Conservation (phyloP, 169 alveolate species). For the Theileria orientalis region DNA sequence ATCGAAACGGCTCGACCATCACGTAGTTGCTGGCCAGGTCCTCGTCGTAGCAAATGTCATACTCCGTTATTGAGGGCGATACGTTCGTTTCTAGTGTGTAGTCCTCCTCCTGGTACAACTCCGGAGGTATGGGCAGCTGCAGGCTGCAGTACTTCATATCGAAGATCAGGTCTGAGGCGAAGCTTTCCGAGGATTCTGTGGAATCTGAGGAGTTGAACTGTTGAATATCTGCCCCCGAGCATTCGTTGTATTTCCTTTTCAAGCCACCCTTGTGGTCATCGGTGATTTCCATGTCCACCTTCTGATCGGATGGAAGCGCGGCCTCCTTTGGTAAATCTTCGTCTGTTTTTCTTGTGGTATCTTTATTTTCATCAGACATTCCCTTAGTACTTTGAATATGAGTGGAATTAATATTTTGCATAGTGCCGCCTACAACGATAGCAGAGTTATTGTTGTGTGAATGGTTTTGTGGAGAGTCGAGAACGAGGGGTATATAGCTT, state of each 20-base stretch:
- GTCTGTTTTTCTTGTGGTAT: background rate
- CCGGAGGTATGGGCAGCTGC: constrained; percentile 30
- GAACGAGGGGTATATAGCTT: background rate
- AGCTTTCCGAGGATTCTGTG: background rate
- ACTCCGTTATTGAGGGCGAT: background rate
- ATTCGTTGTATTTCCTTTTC: background rate
- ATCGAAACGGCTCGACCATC: constrained; percentile 28
- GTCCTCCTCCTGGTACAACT: background rate
- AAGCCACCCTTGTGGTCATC: background rate
- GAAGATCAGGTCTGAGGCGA: constrained; percentile 9
- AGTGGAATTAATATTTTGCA: too few relatives aligned
- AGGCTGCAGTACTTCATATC: constrained; percentile 30
- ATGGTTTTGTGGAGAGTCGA: too few relatives aligned
- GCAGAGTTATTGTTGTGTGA: too few relatives aligned
- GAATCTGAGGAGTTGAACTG: background rate
- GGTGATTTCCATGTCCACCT: background rate
- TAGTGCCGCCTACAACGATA: too few relatives aligned
- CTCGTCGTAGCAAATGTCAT: constrained; percentile 29
- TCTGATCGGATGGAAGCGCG: background rate
- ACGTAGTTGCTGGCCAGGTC: constrained; percentile 19
- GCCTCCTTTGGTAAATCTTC: background rate
- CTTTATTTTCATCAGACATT: background rate
- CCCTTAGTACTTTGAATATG: too few relatives aligned
- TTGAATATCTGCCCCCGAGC: background rate
- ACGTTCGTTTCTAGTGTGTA: constrained; percentile 15